Evolutionary conservation across 352 stramenopile species (phyloP).

Genomic region (Plasmopara viticola): DNA sequence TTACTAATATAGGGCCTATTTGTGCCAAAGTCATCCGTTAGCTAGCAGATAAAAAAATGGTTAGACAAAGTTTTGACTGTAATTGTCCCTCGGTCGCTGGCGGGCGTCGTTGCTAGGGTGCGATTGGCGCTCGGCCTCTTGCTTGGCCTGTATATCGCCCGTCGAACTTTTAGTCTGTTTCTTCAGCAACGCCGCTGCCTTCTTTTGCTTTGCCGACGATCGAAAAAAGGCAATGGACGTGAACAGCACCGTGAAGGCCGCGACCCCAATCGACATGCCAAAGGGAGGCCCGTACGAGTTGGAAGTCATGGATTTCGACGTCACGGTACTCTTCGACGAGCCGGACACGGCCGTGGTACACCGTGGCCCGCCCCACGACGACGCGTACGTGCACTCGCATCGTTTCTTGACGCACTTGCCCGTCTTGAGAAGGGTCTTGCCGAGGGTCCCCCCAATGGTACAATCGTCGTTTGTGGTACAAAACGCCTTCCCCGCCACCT

Average conservation of each 20-base stretch:
- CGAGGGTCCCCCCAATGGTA: slow-evolving; percentile 19
- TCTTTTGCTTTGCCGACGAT: background rate
- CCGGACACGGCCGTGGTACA: slow-evolving; percentile 38
- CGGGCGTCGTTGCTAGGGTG: no score
- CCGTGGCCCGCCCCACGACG: slow-evolving; percentile 55
- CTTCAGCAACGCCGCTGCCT: background rate
- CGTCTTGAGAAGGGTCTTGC: slow-evolving; percentile 21
- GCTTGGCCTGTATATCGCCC: no score
- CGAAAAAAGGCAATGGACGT: background rate
- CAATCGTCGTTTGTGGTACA: slow-evolving; percentile 42
- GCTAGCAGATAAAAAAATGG: slow-evolving; percentile 1
- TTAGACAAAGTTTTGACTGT: slow-evolving; percentile 49
- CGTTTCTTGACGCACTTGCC: slow-evolving; percentile 39
- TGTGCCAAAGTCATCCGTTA: background rate
- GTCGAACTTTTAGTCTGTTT: background rate
- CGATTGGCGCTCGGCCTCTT: no score
- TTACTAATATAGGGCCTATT: no score
- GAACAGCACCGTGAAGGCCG: background rate
- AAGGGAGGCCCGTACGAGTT: slow-evolving; percentile 45
- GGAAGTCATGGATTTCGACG: slow-evolving; percentile 5
- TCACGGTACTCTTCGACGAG: background rate
- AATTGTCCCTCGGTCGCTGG: slow-evolving; percentile 22
- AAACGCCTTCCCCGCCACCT: slow-evolving; percentile 34
- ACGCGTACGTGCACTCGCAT: slow-evolving; percentile 40
- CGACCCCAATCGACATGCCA: slow-evolving; percentile 21